Evolutionary conservation across 306 rosid genomes (phyloP).

Genomic region (Trifolium subterraneum): DNA sequence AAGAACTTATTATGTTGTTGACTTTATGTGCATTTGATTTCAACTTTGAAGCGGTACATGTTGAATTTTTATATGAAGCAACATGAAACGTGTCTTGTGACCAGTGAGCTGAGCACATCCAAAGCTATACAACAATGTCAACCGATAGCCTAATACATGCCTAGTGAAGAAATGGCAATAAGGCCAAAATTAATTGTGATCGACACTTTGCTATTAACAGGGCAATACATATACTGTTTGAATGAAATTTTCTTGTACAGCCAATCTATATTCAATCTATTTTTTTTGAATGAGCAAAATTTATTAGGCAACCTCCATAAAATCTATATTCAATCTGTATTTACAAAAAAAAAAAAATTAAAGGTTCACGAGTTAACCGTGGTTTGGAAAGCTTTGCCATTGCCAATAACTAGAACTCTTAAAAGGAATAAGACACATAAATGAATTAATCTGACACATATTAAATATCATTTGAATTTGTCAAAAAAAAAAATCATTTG

Average conservation of each 20-base stretch:
- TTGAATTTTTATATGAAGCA: background rate
- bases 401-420: background rate
- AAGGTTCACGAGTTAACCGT: background rate
- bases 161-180: constrained; percentile 12
- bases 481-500: too few species aligned
- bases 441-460: background rate
- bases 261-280: background rate
- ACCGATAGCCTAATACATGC: constrained; percentile 10
- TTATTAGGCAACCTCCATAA: too few species aligned
- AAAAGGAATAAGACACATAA: constrained; percentile 10
- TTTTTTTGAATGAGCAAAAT: too few species aligned
- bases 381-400: constrained; percentile 9
- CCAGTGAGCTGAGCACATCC: constrained; percentile 18
- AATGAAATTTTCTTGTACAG: background rate
- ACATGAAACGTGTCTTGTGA: constrained; percentile 25
- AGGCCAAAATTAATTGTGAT: background rate
- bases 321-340: background rate
- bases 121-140: constrained; percentile 8
- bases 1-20: background rate
- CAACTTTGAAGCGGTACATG: background rate
- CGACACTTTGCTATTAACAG: too few species aligned
- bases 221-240: background rate
- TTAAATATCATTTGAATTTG: constrained; percentile 8
- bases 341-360: background rate
- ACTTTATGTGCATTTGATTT: background rate